Conservation (phyloP, 2,329 filamentous ascomycete genomes). For the Trichoderma brevicompactum region DNA sequence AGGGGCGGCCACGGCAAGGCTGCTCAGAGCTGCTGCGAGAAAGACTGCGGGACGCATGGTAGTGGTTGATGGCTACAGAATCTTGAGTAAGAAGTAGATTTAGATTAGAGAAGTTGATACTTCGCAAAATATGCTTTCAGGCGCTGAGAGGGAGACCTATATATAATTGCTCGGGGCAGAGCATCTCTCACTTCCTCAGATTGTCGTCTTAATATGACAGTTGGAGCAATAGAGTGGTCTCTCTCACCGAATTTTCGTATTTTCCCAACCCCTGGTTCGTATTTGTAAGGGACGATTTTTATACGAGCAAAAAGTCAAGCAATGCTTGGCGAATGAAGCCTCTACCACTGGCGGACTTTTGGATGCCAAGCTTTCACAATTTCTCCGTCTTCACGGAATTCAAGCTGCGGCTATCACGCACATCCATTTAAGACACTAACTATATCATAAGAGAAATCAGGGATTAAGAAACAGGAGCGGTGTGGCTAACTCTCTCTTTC, state of each 20-base stretch:
- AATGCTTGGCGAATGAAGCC: too few relatives aligned
- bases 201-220: background rate
- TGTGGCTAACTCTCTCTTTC: background rate
- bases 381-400: background rate
- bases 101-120: background rate
- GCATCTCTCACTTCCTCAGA: background rate
- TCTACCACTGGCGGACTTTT: too few relatives aligned
- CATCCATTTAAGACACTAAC: too few relatives aligned
- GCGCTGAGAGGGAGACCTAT: background rate
- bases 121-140: background rate
- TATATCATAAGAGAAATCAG: background rate
- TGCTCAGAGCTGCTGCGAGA: constrained; percentile 8
- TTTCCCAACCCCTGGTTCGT: too few relatives aligned
- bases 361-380: too few relatives aligned
- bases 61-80: background rate
- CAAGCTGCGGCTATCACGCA: background rate
- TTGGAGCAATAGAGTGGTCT: background rate
- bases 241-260: too few relatives aligned
- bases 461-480: background rate
- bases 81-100: background rate
- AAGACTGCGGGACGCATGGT: constrained; percentile 6
- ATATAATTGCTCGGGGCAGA: background rate
- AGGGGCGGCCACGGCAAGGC: background rate
- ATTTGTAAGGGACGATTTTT: too few relatives aligned
- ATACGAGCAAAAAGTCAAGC: too few relatives aligned